Percentiles rank a stretch among this genome's conserved stretches.
Conservation (phyloP, 1,139 yeast species). For the Groenewaldozyma sp. region DNA sequence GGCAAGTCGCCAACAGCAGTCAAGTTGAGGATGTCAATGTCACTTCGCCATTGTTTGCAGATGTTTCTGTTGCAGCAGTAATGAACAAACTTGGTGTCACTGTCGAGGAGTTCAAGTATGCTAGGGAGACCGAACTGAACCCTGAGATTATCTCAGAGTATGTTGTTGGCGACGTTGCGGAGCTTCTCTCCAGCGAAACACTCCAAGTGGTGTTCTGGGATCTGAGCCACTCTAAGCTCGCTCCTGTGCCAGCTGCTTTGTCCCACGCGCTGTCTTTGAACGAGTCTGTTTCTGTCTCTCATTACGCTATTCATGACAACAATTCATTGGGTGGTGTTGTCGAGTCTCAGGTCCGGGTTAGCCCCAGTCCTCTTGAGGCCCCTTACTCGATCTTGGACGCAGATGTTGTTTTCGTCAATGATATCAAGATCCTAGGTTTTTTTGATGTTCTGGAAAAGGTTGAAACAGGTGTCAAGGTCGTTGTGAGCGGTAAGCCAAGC, state of each 20-base stretch:
- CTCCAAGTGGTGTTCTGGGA: slow-evolving; percentile 49
- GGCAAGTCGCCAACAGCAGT: slow-evolving; percentile 37
- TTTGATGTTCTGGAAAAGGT: slow-evolving; percentile 57
- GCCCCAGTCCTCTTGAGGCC: slow-evolving; percentile 23
- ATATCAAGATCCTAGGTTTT: slow-evolving; percentile 41
- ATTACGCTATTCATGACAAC: slow-evolving; percentile 65
- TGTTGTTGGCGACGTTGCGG: slow-evolving; percentile 2
- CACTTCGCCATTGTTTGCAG: slow-evolving; percentile 44
- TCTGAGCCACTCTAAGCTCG: slow-evolving; percentile 21
- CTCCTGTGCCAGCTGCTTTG: slow-evolving; percentile 53
- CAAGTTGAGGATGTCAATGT: slow-evolving; percentile 27
- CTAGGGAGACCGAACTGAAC: slow-evolving; percentile 20
- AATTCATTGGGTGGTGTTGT: slow-evolving; percentile 63
- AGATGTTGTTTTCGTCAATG: slow-evolving; percentile 57
- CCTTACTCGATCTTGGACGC: slow-evolving; percentile 44
- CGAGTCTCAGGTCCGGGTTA: slow-evolving; percentile 59
- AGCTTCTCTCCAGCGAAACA: slow-evolving; percentile 10
- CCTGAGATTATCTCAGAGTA: slow-evolving; percentile 18
- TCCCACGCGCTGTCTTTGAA: slow-evolving; percentile 68
- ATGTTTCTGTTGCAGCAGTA: slow-evolving; percentile 65
- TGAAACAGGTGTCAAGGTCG: slow-evolving; percentile 46
- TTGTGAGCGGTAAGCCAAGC: slow-evolving; percentile 40
- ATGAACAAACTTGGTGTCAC: slow-evolving; percentile 24
- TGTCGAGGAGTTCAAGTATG: slow-evolving; percentile 26
- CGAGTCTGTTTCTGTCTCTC: slow-evolving; percentile 42